A percentile compares a stretch with the other conserved stretches of the same genome.
phyloP scores from a whole-genome alignment of 2,329 filamentous ascomycete species.

The Botrytis fragariae region DNA sequence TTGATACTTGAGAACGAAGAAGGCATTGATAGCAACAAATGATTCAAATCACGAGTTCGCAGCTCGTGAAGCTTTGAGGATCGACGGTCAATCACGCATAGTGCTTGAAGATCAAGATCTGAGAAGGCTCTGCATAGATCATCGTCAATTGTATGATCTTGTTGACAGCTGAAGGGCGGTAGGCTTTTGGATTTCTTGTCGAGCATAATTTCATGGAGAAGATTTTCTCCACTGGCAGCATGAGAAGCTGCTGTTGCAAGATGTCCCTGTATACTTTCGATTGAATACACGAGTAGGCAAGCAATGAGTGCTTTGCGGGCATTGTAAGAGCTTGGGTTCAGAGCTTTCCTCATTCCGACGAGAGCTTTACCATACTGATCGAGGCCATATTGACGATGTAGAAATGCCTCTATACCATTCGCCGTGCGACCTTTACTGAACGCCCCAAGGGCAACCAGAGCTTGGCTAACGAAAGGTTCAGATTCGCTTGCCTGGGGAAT shows the following conservation, averaged over 20 bases:
- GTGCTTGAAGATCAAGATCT: slow-evolving; percentile 18
- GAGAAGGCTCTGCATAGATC: slow-evolving; percentile 15
- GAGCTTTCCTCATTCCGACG: slow-evolving; percentile 16
- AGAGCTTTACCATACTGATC: slow-evolving; percentile 19
- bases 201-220: slow-evolving; percentile 10
- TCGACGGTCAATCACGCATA: slow-evolving; percentile 17
- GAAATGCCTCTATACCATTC: not conserved
- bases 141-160: slow-evolving; percentile 15
- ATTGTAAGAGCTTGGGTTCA: slow-evolving; percentile 7
- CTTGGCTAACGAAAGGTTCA: slow-evolving; percentile 27
- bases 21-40: slow-evolving; percentile 15
- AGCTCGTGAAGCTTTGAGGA: not conserved
- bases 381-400: slow-evolving; percentile 18
- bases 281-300: slow-evolving; percentile 22
- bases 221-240: slow-evolving; percentile 17
- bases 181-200: not conserved
- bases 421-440: slow-evolving; percentile 20
- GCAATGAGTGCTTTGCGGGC: slow-evolving; percentile 18
- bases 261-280: slow-evolving; percentile 22
- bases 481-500: slow-evolving; percentile 27
- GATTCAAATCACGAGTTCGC: slow-evolving; percentile 10
- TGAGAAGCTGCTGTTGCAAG: slow-evolving; percentile 16
- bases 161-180: not conserved
- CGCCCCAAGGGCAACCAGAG: slow-evolving; percentile 28
- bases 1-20: slow-evolving; percentile 17